A percentile compares a stretch with the other conserved stretches of the same genome.
These are phyloP conservation scores for Mycena amicta DNA, from an alignment of 768 basidiomycete species.

Conservation along the genomic window DNA sequence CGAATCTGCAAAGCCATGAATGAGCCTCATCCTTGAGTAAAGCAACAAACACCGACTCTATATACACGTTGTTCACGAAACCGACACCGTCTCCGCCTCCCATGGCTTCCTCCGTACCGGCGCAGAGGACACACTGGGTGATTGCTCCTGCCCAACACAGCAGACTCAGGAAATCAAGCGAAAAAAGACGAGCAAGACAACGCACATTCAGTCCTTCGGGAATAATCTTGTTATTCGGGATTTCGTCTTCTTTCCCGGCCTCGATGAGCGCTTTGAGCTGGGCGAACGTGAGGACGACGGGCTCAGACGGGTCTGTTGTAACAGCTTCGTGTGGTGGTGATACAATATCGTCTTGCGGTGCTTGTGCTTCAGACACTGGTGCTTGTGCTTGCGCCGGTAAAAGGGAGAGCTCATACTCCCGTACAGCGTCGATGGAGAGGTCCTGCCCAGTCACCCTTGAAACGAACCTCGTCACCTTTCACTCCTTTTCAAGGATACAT, in stretches of 20 bases:
- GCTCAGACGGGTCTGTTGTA: conserved; percentile 13
- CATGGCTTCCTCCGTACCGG: conserved; percentile 66
- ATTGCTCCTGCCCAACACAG: conserved; percentile 46
- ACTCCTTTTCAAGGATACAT: too few relatives aligned
- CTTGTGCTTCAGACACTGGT: neutral
- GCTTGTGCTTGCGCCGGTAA: conserved; percentile 12
- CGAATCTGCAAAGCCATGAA: neutral
- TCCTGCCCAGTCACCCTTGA: conserved; percentile 43
- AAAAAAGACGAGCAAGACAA: too few relatives aligned
- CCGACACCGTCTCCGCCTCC: conserved; percentile 40
- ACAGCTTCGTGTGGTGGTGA: neutral
- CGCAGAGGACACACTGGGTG: conserved; percentile 59
- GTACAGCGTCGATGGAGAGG: conserved; percentile 45
- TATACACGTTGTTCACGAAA: neutral
- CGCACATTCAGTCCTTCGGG: conserved; percentile 68
- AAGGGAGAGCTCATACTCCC: conserved; percentile 32
- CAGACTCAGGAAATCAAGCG: too few relatives aligned
- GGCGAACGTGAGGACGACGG: conserved; percentile 59
- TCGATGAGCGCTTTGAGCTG: conserved; percentile 74
- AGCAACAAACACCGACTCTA: neutral
- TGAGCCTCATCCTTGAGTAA: neutral
- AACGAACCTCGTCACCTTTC: too few relatives aligned
- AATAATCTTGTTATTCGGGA: conserved; percentile 79
- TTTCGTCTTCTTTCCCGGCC: conserved; percentile 68
- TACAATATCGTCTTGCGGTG: neutral